phyloP scores from a whole-genome alignment of 306 rosid genomes.

The Gillenia trifoliata region DNA sequence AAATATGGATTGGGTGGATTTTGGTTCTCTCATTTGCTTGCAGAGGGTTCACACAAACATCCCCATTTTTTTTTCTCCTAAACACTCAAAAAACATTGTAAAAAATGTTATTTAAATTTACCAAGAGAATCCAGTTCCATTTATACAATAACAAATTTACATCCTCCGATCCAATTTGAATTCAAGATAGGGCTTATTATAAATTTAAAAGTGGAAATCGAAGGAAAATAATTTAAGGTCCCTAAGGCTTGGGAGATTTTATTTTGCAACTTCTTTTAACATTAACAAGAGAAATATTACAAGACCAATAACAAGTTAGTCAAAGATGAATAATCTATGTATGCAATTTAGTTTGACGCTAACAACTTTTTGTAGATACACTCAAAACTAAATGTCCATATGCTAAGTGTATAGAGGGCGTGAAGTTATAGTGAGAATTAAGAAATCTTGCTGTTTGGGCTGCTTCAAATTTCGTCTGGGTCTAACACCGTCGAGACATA shows the following conservation, averaged over 20 bases:
- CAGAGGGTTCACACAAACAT: slow-evolving; percentile 20
- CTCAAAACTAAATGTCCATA: background rate
- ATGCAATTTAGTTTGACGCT: background rate
- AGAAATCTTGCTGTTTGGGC: background rate
- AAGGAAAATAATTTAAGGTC: background rate
- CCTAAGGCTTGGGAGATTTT: too few species aligned
- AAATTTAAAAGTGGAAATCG: background rate
- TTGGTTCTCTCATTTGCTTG: slow-evolving; percentile 40
- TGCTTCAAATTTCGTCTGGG: too few species aligned
- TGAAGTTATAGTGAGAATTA: background rate
- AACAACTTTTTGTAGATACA: too few species aligned
- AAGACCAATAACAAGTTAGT: too few species aligned
- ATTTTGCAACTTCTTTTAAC: background rate
- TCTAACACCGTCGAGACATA: too few species aligned
- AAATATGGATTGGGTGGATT: slow-evolving; percentile 42
- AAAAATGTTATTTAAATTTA: slow-evolving; percentile 6
- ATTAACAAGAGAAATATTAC: too few species aligned
- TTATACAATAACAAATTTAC: too few species aligned
- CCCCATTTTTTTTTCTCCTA: slow-evolving; percentile 34
- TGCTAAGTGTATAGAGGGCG: too few species aligned
- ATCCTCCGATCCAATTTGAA: background rate
- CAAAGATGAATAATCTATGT: background rate
- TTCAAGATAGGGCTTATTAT: background rate
- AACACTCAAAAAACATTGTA: background rate
- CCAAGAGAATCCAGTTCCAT: background rate